phyloP scores from a whole-genome alignment of 2,329 filamentous ascomycete species.

The Ambrosiella beaveri region DNA sequence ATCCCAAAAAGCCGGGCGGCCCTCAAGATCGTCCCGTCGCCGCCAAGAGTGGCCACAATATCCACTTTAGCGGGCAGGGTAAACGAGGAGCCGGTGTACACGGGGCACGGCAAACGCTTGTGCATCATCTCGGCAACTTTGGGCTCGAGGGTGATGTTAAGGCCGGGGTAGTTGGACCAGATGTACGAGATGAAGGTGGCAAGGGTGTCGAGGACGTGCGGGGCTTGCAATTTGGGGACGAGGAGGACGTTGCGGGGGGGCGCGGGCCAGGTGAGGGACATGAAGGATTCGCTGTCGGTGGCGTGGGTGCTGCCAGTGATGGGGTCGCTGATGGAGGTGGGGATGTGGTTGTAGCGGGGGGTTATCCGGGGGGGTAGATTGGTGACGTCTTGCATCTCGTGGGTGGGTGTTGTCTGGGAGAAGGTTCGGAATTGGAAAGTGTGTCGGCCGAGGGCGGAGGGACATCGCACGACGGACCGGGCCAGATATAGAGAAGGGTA shows the following conservation, averaged over 20 bases:
- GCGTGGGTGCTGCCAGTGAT: background rate
- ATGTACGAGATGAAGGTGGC: slow-evolving; percentile 52
- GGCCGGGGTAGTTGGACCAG: slow-evolving; percentile 57
- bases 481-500: background rate
- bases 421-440: slow-evolving; percentile 23
- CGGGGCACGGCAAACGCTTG: slow-evolving; percentile 50
- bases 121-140: slow-evolving; percentile 57
- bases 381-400: slow-evolving; percentile 31
- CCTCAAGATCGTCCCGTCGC: slow-evolving; percentile 78
- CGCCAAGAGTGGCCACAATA: slow-evolving; percentile 74
- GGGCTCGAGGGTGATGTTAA: slow-evolving; percentile 70
- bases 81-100: slow-evolving; percentile 41
- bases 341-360: slow-evolving; percentile 42
- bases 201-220: slow-evolving; percentile 34
- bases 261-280: slow-evolving; percentile 36
- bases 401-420: slow-evolving; percentile 28
- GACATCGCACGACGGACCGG: background rate
- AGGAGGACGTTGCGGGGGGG: slow-evolving; percentile 40
- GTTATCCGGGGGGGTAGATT: slow-evolving; percentile 36
- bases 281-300: slow-evolving; percentile 28
- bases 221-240: slow-evolving; percentile 40
- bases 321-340: background rate
- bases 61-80: slow-evolving; percentile 67
- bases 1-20: slow-evolving; percentile 63
- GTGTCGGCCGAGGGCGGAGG: background rate